These are phyloP conservation scores for Ciborinia camelliae DNA, from an alignment of 2,329 filamentous ascomycete genomes.

Conservation along the genomic window DNA sequence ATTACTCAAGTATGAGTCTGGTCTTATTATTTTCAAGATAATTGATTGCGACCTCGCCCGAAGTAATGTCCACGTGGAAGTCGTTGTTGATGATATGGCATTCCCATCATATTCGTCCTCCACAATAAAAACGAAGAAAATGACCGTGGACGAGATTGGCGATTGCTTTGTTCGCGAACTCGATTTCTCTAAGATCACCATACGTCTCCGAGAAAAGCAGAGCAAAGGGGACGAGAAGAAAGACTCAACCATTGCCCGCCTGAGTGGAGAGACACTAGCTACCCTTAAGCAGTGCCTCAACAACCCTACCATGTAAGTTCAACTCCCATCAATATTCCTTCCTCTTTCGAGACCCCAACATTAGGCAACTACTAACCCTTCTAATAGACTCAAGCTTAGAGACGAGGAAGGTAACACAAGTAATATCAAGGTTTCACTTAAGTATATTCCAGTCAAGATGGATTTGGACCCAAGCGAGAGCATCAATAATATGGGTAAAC, in stretches of 20 bases:
- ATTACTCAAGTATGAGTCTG: slow-evolving; percentile 81
- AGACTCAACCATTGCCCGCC: slow-evolving; percentile 73
- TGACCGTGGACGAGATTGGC: slow-evolving; percentile 85
- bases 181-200: slow-evolving; percentile 90
- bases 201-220: slow-evolving; percentile 81
- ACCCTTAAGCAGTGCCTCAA: slow-evolving; percentile 78
- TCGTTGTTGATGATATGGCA: slow-evolving; percentile 90
- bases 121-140: slow-evolving; percentile 63
- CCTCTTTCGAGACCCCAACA: not conserved
- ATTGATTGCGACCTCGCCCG: slow-evolving; percentile 83
- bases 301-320: slow-evolving; percentile 19
- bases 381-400: slow-evolving; percentile 75
- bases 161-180: slow-evolving; percentile 95
- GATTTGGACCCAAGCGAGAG: slow-evolving; percentile 88
- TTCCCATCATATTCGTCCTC: slow-evolving; percentile 85
- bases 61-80: slow-evolving; percentile 72
- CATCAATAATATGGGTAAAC: slow-evolving; percentile 97
- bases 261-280: slow-evolving; percentile 80
- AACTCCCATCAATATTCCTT: slow-evolving; percentile 47
- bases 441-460: slow-evolving; percentile 95
- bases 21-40: slow-evolving; percentile 90
- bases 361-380: slow-evolving; percentile 62
- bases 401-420: slow-evolving; percentile 72
- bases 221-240: slow-evolving; percentile 64
- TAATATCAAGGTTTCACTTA: slow-evolving; percentile 85